Base-by-base conservation (phyloP, 1,139 yeast genomes). In the Nakaseomyces kungkrabaensis region DNA sequence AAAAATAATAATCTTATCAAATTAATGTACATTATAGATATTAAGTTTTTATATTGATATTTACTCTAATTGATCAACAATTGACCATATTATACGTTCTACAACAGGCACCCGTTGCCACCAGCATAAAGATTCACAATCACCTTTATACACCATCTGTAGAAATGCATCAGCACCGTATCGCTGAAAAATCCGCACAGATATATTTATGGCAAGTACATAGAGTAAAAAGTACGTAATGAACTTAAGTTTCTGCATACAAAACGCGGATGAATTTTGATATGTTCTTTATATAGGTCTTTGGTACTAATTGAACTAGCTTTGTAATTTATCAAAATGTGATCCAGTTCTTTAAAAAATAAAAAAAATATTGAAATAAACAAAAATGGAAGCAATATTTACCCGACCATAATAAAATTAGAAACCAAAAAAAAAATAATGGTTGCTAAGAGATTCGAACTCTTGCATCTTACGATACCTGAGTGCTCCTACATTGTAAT, bases 71-170 rank as follows among this genome's bases (percentile, higher is more conserved):
- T 55, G 44, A 42, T 61, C 65, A 9, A 59, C 47, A 5, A 60
- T 31, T 8, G 37, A 48, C 68, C 68, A 63, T 4, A 59, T 50
- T 1, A 54, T 8, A 25, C 43, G 52, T 43, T 63, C 68, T 5
- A 56, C 27, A 4, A 34, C 34, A 7, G 60, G 52, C 27, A 50
- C 32, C 27, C 47, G 50, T 46, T 63, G 66, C 64, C 65, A 61
- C 62, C 66, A 59, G 11, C 34, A 27, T 9, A 41, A 26, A n/a
- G 44, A 41, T 1, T 41, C 44, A 13, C 44, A 27, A n/a, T 29
- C 34, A 22, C 34, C 29, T 5, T 26, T 13, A 29, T 41, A 41
- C 3, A 41, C 25, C 33, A 27, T 27, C 11, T 41, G 34, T 22
- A 41, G 6, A n/a, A 41, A 27, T 7, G 44, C 34, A 4, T 29